Percentiles rank a stretch among this genome's conserved stretches.
Evolutionary conservation across 441 rosid species (phyloP).

Genomic region (Omphalea diandra): DNA sequence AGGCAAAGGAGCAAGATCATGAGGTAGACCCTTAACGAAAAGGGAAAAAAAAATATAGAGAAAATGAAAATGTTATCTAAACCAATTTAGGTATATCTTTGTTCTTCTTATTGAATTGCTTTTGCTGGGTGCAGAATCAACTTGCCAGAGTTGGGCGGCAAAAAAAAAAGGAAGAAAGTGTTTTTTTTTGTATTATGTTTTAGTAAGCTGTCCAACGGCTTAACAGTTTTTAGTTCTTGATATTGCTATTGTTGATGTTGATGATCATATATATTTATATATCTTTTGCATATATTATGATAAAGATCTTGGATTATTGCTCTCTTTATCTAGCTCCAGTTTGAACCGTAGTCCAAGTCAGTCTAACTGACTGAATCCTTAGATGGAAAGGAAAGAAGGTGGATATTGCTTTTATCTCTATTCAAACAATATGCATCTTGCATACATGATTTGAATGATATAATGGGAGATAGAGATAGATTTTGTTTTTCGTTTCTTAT

Average conservation of each 20-base stretch:
- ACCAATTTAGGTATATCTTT: slow-evolving; percentile 33
- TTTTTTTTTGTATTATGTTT: slow-evolving; percentile 18
- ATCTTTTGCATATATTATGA: too few species aligned
- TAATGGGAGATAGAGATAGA: background rate
- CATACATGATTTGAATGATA: background rate
- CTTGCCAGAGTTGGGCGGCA: slow-evolving; percentile 31
- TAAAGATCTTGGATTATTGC: too few species aligned
- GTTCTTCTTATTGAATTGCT: slow-evolving; percentile 25
- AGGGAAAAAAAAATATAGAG: background rate
- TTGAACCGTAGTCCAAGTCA: too few species aligned
- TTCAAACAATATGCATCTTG: background rate
- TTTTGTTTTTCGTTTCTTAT: background rate
- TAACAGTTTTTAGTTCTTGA: slow-evolving; percentile 13
- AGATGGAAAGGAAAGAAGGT: slow-evolving; percentile 20
- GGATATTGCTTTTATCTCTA: slow-evolving; percentile 5
- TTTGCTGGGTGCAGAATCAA: slow-evolving; percentile 26
- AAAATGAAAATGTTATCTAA: slow-evolving; percentile 20
- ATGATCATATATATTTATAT: too few species aligned
- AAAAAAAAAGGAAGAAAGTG: slow-evolving; percentile 8
- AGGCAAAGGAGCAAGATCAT: too few species aligned
- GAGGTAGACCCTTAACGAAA: slow-evolving; percentile 23
- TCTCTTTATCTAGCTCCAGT: too few species aligned
- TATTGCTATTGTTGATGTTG: slow-evolving; percentile 10
- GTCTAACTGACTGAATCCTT: too few species aligned
- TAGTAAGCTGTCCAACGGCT: slow-evolving; percentile 31